phyloP scores from a whole-genome alignment of 2,329 filamentous ascomycete species.

The Pseudocercospora fijiensis region DNA sequence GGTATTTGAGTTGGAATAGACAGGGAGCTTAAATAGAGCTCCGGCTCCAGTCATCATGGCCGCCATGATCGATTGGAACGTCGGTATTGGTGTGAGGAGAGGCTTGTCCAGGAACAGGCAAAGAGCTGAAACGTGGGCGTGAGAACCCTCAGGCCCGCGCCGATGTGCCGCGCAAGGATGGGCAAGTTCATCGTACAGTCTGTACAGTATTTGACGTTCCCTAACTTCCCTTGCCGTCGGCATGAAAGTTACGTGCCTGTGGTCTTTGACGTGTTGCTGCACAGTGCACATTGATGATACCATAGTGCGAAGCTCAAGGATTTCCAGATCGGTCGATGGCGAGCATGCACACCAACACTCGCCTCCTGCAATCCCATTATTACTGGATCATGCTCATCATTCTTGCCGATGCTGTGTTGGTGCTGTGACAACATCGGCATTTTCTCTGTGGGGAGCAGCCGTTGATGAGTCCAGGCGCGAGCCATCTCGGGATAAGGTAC shows the following conservation, averaged over 20 bases:
- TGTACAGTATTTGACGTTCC: neutral
- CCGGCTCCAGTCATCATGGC: neutral
- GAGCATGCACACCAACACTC: neutral
- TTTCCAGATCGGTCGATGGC: neutral
- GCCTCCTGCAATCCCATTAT: no score
- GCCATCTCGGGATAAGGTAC: neutral
- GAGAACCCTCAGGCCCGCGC: constrained; percentile 1
- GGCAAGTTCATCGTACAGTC: neutral
- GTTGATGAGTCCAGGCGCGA: neutral
- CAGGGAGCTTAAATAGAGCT: neutral
- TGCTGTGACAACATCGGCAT: no score
- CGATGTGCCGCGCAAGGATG: neutral
- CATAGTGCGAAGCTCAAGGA: neutral
- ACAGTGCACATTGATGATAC: neutral
- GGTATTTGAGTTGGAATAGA: neutral
- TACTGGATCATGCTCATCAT: neutral
- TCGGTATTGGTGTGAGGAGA: neutral
- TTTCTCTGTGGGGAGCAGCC: neutral
- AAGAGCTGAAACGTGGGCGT: neutral
- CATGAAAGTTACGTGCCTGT: neutral
- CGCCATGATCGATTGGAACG: neutral
- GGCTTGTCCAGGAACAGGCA: neutral
- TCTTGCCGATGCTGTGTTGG: no score
- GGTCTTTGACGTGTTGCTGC: neutral
- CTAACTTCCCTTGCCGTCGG: neutral